Conservation (phyloP, 495 filamentous ascomycete genomes). For the Amphirosellinia nigrospora region DNA sequence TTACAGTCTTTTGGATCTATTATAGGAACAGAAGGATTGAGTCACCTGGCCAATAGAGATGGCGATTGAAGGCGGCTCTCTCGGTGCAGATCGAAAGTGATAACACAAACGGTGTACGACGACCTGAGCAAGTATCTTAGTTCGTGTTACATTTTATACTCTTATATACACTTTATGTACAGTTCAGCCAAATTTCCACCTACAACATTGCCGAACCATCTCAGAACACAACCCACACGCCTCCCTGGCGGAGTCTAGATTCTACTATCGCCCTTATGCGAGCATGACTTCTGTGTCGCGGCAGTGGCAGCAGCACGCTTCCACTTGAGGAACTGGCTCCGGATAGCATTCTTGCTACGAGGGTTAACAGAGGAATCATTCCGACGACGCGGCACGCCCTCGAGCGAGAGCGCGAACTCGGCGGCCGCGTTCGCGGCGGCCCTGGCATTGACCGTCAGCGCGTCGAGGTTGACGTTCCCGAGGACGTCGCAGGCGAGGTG, state of each 20-base stretch:
- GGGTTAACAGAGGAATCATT: constrained; percentile 32
- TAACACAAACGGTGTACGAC: too few species aligned
- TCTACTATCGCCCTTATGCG: background rate
- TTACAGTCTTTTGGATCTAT: background rate
- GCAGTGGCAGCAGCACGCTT: constrained; percentile 11
- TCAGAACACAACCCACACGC: background rate
- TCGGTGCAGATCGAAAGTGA: background rate
- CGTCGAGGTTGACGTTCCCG: constrained; percentile 41
- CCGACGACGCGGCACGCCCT: constrained; percentile 42
- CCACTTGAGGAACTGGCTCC: constrained; percentile 22
- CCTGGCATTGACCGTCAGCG: constrained; percentile 46
- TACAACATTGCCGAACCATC: background rate
- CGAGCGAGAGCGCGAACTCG: constrained; percentile 55
- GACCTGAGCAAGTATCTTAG: too few species aligned
- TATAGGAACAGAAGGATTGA: background rate
- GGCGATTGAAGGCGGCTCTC: background rate
- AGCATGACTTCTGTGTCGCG: constrained; percentile 18
- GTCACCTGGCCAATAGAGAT: background rate
- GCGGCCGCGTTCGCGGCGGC: constrained; percentile 58
- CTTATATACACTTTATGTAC: constrained; percentile 8
- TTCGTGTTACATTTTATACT: background rate
- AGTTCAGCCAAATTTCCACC: background rate
- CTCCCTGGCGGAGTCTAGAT: background rate
- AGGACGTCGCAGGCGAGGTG: constrained; percentile 45
- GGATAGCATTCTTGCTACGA: constrained; percentile 21